These are phyloP conservation scores for Yamadazyma sp. DNA, from an alignment of 1,139 yeast species.

Conservation along the genomic window DNA sequence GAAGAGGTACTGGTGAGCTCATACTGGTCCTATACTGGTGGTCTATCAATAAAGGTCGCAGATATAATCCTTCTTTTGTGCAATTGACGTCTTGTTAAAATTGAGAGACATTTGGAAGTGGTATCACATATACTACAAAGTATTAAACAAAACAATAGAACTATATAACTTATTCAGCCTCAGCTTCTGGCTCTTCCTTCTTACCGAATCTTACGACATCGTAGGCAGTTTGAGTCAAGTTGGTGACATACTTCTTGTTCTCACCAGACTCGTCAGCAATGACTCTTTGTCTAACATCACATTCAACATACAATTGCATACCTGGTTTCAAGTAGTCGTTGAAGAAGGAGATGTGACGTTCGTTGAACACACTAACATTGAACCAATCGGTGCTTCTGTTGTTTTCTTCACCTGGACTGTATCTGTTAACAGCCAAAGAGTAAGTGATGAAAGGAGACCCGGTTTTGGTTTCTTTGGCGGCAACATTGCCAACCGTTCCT, in stretches of 20 bases:
- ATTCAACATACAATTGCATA: conserved; percentile 43
- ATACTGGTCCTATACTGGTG: too few species aligned
- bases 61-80: too few species aligned
- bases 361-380: conserved; percentile 43
- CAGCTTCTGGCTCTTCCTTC: conserved; percentile 19
- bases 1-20: neutral
- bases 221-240: conserved; percentile 35
- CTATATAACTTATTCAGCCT: conserved; percentile 8
- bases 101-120: neutral
- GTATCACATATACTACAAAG: neutral
- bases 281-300: conserved; percentile 37
- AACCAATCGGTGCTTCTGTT: conserved; percentile 41
- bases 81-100: too few species aligned
- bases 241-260: conserved; percentile 29
- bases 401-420: conserved; percentile 30
- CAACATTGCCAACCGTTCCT: conserved; percentile 43
- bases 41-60: too few species aligned
- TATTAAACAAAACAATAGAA: conserved; percentile 6
- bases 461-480: conserved; percentile 37
- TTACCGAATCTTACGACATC: conserved; percentile 44
- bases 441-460: conserved; percentile 41
- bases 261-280: conserved; percentile 37
- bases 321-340: conserved; percentile 44
- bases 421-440: conserved; percentile 46
- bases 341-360: conserved; percentile 36